A percentile compares a stretch with the other conserved stretches of the same genome.
These are phyloP conservation scores for Lichtheimia hyalospora DNA, from an alignment of 371 early-diverging fungal genomes.

Conservation along the genomic window DNA sequence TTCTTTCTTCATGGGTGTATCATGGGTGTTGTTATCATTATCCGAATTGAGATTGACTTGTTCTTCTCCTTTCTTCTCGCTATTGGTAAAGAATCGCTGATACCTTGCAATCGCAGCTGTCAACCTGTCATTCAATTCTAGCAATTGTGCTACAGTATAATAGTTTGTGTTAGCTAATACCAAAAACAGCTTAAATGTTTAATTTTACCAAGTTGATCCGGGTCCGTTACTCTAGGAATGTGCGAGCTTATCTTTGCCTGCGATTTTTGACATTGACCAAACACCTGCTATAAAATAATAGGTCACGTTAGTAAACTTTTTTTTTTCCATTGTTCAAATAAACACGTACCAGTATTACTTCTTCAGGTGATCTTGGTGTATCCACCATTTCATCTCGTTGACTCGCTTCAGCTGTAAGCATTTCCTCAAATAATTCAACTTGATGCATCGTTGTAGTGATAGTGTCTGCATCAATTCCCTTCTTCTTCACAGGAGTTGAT, in stretches of 20 bases:
- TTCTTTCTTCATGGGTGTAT: not conserved
- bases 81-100: conserved; percentile 13
- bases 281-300: conserved; percentile 31
- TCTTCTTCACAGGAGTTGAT: not conserved
- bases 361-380: conserved; percentile 13
- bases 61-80: not conserved
- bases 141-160: conserved; percentile 21
- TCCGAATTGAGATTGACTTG: conserved; percentile 2
- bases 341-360: conserved; percentile 20
- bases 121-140: conserved; percentile 40
- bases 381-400: conserved; percentile 15
- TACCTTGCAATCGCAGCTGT: conserved; percentile 24
- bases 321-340: too few relatives aligned
- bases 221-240: conserved; percentile 31
- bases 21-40: not conserved
- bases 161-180: not conserved
- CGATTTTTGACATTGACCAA: conserved; percentile 32
- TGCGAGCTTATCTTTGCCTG: conserved; percentile 30
- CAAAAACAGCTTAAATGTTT: too few relatives aligned
- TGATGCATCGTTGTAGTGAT: conserved; percentile 11
- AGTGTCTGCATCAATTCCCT: conserved; percentile 4
- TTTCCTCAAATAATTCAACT: conserved; percentile 19
- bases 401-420: conserved; percentile 17
- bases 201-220: conserved; percentile 42
- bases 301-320: too few relatives aligned